These are phyloP conservation scores for Fusarium annulatum DNA, from an alignment of 2,329 filamentous ascomycete genomes.

Conservation along the genomic window DNA sequence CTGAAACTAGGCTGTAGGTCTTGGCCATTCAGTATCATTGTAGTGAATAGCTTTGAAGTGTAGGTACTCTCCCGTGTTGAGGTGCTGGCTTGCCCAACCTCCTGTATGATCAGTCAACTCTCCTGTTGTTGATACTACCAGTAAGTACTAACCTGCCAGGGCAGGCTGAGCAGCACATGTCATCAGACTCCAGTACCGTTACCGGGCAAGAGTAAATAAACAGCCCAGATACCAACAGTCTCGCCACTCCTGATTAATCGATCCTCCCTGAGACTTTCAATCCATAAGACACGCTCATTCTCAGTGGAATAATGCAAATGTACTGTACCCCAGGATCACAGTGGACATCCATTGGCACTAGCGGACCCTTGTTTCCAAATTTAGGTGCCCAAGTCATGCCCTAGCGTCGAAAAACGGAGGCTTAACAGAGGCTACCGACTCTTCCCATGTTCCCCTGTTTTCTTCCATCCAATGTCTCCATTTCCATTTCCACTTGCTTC, in stretches of 20 bases:
- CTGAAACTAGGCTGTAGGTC: neutral
- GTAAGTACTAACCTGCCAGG: no score
- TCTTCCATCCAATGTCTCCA: constrained; percentile 1
- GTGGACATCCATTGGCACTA: constrained; percentile 5
- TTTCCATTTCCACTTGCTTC: constrained; percentile 2
- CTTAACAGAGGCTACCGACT: constrained; percentile 5
- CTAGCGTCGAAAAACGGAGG: constrained; percentile 26
- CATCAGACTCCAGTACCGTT: neutral
- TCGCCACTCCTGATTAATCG: neutral
- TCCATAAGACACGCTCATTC: neutral
- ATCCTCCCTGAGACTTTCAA: neutral
- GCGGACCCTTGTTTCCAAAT: constrained; percentile 28
- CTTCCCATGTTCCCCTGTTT: constrained; percentile 27
- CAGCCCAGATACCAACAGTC: neutral
- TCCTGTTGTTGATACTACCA: neutral
- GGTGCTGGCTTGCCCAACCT: neutral
- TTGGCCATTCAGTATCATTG: neutral
- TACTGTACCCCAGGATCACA: constrained; percentile 15
- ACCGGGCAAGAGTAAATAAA: neutral
- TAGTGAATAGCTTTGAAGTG: neutral
- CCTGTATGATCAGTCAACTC: neutral
- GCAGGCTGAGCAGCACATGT: neutral
- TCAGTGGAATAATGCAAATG: neutral
- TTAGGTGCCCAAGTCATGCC: constrained; percentile 11
- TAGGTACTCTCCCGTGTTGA: neutral